These are phyloP conservation scores for Ogataea allantospora DNA, from an alignment of 805 yeast species.

Conservation along the genomic window DNA sequence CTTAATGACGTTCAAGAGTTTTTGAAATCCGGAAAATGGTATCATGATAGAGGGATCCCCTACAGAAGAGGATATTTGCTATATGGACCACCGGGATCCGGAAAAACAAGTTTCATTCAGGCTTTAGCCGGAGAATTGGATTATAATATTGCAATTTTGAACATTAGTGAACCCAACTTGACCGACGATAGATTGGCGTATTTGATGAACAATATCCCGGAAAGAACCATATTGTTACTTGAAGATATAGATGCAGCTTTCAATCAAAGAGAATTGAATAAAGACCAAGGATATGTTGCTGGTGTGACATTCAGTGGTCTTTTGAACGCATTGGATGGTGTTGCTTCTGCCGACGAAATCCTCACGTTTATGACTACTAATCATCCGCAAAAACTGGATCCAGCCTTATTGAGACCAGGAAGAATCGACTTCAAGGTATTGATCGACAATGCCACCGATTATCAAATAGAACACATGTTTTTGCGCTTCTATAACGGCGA, in stretches of 20 bases:
- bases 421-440: conserved; percentile 82
- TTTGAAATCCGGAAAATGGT: conserved; percentile 81
- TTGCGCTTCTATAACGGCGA: conserved; percentile 76
- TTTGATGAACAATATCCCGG: conserved; percentile 94
- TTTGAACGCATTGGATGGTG: conserved; percentile 93
- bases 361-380: conserved; percentile 98
- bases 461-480: conserved; percentile 83
- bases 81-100: conserved; percentile 98
- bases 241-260: conserved; percentile 98
- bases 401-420: conserved; percentile 93
- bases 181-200: conserved; percentile 95
- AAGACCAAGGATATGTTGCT: conserved; percentile 73
- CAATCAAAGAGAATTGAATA: conserved; percentile 70
- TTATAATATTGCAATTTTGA: conserved; percentile 90
- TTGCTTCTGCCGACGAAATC: conserved; percentile 95
- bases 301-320: conserved; percentile 96
- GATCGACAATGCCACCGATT: conserved; percentile 82
- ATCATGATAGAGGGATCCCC: conserved; percentile 94
- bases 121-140: conserved; percentile 96
- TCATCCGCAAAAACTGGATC: conserved; percentile 91
- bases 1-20: conserved; percentile 78
- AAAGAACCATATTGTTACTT: conserved; percentile 74
- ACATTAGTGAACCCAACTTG: conserved; percentile 83
- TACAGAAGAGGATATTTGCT: conserved; percentile 91
- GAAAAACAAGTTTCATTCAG: conserved; percentile 93